Percentiles rank a stretch among this genome's conserved stretches.
Conservation (phyloP, 805 yeast genomes). For the Saturnispora dispora region DNA sequence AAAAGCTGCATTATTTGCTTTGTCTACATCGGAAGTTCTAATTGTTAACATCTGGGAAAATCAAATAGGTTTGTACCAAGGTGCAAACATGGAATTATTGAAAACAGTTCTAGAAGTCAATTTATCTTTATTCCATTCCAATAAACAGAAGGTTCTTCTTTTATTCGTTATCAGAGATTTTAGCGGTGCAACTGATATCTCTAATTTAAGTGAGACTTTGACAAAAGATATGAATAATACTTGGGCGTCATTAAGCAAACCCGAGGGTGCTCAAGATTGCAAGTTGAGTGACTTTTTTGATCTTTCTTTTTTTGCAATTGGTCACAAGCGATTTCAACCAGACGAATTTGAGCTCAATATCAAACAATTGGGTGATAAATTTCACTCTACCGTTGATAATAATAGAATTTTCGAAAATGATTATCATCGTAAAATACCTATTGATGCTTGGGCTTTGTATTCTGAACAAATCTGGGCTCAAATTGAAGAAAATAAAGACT, state of each 20-base stretch:
- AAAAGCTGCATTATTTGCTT: slow-evolving; percentile 89
- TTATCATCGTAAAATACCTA: slow-evolving; percentile 80
- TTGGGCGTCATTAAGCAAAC: slow-evolving; percentile 75
- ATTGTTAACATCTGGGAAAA: slow-evolving; percentile 95
- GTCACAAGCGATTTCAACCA: slow-evolving; percentile 78
- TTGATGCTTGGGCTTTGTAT: slow-evolving; percentile 94
- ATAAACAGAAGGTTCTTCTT: slow-evolving; percentile 47
- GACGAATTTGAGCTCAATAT: slow-evolving; percentile 61
- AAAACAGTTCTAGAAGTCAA: slow-evolving; percentile 97
- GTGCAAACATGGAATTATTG: slow-evolving; percentile 91
- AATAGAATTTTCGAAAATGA: slow-evolving; percentile 48
- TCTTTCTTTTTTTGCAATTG: slow-evolving; percentile 66
- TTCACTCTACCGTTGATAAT: slow-evolving; percentile 27
- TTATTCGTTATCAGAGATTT: slow-evolving; percentile 91
- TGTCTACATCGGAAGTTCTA: slow-evolving; percentile 82
- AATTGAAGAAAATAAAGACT: slow-evolving; percentile 84
- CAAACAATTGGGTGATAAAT: slow-evolving; percentile 51
- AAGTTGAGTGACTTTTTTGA: slow-evolving; percentile 73
- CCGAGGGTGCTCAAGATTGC: slow-evolving; percentile 48
- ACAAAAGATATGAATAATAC: slow-evolving; percentile 61
- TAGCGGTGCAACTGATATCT: slow-evolving; percentile 77
- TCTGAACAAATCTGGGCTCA: slow-evolving; percentile 91
- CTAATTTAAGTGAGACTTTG: slow-evolving; percentile 59
- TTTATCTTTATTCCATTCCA: slow-evolving; percentile 68
- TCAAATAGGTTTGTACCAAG: slow-evolving; percentile 94